A percentile compares a stretch with the other conserved stretches of the same genome.
Conservation (phyloP, 2,329 filamentous ascomycete genomes). For the Rhinocladiella mackenziei region DNA sequence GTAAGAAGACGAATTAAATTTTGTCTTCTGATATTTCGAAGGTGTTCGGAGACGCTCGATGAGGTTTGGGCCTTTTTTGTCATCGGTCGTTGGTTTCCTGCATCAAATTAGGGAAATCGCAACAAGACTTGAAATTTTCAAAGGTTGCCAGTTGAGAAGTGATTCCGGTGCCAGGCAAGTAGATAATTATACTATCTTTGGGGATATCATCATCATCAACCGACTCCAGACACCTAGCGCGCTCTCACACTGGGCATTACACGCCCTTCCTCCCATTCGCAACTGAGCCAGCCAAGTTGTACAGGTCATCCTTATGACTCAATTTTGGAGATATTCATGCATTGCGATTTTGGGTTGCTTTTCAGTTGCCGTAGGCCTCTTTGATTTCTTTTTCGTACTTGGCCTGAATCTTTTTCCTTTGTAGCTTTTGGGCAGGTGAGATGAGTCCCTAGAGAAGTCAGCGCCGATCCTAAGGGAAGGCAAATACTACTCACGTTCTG, state of each 20-base stretch:
- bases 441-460: slow-evolving; percentile 52
- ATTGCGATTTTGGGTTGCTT: neutral
- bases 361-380: slow-evolving; percentile 50
- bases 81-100: neutral
- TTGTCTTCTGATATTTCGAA: no score
- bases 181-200: slow-evolving; percentile 5
- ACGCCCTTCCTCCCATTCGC: neutral
- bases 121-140: neutral
- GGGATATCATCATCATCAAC: slow-evolving; percentile 10
- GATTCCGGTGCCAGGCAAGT: neutral
- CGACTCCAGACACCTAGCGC: slow-evolving; percentile 11
- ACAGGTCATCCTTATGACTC: no score
- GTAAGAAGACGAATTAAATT: no score
- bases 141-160: no score
- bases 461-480: neutral
- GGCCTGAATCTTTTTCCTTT: slow-evolving; percentile 62
- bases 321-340: neutral
- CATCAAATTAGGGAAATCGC: neutral
- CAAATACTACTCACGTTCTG: slow-evolving; percentile 56
- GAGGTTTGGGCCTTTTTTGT: no score
- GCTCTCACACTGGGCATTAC: neutral
- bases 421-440: slow-evolving; percentile 69
- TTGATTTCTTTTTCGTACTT: slow-evolving; percentile 61
- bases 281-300: no score
- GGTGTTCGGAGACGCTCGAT: no score